These are phyloP conservation scores for Blastobotrys persicus DNA, from an alignment of 1,139 yeast genomes.

Conservation along the genomic window DNA sequence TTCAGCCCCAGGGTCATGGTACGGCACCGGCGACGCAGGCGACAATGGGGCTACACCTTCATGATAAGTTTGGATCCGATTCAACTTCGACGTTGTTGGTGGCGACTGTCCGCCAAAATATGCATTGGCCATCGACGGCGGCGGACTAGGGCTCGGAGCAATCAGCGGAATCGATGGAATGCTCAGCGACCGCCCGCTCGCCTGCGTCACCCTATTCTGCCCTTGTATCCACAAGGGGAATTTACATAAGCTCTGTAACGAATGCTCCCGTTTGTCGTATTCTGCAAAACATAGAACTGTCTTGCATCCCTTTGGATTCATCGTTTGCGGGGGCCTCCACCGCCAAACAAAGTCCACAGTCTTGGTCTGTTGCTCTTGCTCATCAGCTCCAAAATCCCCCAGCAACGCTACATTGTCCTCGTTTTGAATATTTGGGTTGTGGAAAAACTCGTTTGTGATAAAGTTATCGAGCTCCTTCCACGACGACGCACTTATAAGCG, in stretches of 20 bases:
- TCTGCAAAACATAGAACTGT: constrained; percentile 39
- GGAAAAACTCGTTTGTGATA: constrained; percentile 39
- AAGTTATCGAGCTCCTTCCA: constrained; percentile 34
- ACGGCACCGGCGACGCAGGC: constrained; percentile 1
- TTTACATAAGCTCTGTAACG: constrained; percentile 34
- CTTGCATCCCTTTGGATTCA: constrained; percentile 26
- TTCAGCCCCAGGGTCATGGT: neutral
- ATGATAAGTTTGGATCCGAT: constrained; percentile 1
- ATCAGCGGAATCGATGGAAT: constrained; percentile 9
- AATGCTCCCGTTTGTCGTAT: constrained; percentile 40
- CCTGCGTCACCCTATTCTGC: constrained; percentile 11
- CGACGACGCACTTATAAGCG: constrained; percentile 37
- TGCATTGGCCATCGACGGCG: constrained; percentile 9
- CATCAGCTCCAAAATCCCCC: constrained; percentile 33
- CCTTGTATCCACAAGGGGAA: constrained; percentile 37
- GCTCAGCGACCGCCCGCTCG: neutral
- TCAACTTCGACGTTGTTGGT: constrained; percentile 4
- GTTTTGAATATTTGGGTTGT: constrained; percentile 43
- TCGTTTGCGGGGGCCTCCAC: constrained; percentile 26
- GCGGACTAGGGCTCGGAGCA: constrained; percentile 18
- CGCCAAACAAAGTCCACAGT: constrained; percentile 34
- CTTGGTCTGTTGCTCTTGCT: constrained; percentile 15
- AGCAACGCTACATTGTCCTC: constrained; percentile 40
- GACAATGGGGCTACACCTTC: neutral
- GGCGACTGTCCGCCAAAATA: neutral